Evolutionary conservation across 192 early-diverging fungal species (phyloP).

Genomic region (Kappamyces sp.): DNA sequence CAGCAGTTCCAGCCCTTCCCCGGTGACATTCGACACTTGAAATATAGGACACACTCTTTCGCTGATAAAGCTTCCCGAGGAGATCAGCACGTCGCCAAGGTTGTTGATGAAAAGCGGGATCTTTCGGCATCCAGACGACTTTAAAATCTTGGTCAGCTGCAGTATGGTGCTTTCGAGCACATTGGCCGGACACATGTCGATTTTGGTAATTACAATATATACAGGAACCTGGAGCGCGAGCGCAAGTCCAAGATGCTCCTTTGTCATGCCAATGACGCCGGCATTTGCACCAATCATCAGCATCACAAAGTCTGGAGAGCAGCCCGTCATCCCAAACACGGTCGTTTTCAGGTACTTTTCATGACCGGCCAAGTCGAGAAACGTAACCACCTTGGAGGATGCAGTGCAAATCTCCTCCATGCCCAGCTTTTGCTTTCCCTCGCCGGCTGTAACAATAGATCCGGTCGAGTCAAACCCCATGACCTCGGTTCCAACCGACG

Average conservation of each 20-base stretch:
- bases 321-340: conserved; percentile 82
- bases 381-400: conserved; percentile 72
- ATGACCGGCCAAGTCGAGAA: conserved; percentile 87
- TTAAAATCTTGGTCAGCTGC: conserved; percentile 76
- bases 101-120: conserved; percentile 81
- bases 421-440: conserved; percentile 51
- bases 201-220: conserved; percentile 82
- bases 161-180: conserved; percentile 78
- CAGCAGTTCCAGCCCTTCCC: conserved; percentile 66
- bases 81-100: conserved; percentile 67
- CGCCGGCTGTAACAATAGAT: conserved; percentile 53
- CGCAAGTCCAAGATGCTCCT: conserved; percentile 78
- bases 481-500: conserved; percentile 80
- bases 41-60: conserved; percentile 93
- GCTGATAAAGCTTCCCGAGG: conserved; percentile 74
- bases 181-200: conserved; percentile 86
- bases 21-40: conserved; percentile 87
- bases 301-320: conserved; percentile 83
- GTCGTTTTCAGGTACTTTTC: conserved; percentile 87
- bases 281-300: conserved; percentile 65
- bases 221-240: conserved; percentile 76
- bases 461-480: conserved; percentile 75
- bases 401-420: conserved; percentile 78
- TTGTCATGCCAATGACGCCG: conserved; percentile 86
- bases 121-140: conserved; percentile 85